These are phyloP conservation scores for Brassica rapa DNA, from an alignment of 345 rosid species.

Conservation along the genomic window DNA sequence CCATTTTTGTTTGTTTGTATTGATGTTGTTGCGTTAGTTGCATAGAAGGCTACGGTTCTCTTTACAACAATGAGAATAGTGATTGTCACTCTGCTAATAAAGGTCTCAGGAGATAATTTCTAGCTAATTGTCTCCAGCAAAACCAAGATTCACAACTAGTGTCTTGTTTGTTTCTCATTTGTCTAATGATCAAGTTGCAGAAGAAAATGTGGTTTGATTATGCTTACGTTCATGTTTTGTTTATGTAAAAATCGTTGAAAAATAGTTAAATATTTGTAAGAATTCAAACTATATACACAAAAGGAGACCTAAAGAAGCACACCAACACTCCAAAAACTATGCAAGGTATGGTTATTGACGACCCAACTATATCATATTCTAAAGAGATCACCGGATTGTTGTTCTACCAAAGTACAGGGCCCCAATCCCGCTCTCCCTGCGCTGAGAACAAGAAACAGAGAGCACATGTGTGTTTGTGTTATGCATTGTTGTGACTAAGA, in stretches of 20 bases:
- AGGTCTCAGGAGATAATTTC: not conserved
- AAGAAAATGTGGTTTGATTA: not conserved
- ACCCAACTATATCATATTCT: not conserved
- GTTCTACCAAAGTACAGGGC: conserved; percentile 79
- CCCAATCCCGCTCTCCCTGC: conserved; percentile 72
- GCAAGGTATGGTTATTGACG: conserved; percentile 7
- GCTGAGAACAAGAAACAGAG: conserved; percentile 47
- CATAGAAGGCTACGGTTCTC: not conserved
- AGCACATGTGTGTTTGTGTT: not conserved
- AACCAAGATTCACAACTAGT: not conserved
- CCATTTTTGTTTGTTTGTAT: not conserved
- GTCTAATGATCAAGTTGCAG: not conserved
- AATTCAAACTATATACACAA: not conserved
- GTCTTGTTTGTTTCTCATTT: not conserved
- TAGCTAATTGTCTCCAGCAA: not conserved
- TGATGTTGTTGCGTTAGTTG: not conserved
- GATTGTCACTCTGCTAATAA: not conserved
- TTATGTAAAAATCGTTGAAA: not conserved
- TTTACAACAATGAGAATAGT: not conserved
- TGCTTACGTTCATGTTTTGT: not conserved
- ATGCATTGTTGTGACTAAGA: not conserved
- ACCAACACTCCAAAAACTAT: conserved; percentile 10
- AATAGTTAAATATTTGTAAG: not conserved
- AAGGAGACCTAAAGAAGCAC: not conserved
- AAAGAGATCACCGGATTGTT: conserved; percentile 60